A percentile compares a stretch with the other conserved stretches of the same genome.
Conservation (phyloP, 192 early-diverging fungal genomes). For the Coemansia sp. region DNA sequence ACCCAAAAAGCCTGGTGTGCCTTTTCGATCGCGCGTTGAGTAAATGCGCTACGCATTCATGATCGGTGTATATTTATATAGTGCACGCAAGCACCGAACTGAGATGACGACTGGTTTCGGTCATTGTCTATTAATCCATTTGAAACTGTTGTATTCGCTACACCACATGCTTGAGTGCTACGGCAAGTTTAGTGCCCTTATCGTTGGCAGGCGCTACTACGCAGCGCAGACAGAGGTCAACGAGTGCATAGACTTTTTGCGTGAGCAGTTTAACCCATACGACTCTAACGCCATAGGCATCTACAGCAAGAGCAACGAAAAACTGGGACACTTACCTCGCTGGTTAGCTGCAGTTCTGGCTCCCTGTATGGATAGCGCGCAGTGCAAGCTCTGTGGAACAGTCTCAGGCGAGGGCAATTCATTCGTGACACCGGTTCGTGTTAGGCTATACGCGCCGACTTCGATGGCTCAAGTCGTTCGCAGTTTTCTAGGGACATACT, state of each 20-base stretch:
- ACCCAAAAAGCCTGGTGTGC: neutral
- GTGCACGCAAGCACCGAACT: neutral
- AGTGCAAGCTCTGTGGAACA: constrained; percentile 22
- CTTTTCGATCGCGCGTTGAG: neutral
- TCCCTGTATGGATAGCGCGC: constrained; percentile 30
- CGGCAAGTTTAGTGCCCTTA: constrained; percentile 31
- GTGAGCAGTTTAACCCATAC: constrained; percentile 24
- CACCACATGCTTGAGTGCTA: neutral
- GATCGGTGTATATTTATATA: neutral
- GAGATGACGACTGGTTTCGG: neutral
- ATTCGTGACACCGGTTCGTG: constrained; percentile 22
- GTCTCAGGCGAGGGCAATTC: constrained; percentile 25
- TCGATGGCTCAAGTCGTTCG: neutral
- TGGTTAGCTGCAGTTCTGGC: constrained; percentile 45
- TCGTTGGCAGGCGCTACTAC: constrained; percentile 43
- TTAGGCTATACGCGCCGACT: constrained; percentile 16
- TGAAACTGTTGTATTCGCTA: neutral
- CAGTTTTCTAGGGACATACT: constrained; percentile 21
- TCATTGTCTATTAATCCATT: neutral
- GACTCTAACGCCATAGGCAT: constrained; percentile 41
- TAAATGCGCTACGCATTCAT: neutral
- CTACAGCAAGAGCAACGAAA: neutral
- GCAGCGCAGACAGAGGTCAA: neutral
- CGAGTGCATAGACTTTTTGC: constrained; percentile 12
- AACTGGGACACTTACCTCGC: constrained; percentile 38